A percentile compares a stretch with the other conserved stretches of the same genome.
Conservation (phyloP, 2,329 filamentous ascomycete genomes). For the Conoideocrella luteorostrata region DNA sequence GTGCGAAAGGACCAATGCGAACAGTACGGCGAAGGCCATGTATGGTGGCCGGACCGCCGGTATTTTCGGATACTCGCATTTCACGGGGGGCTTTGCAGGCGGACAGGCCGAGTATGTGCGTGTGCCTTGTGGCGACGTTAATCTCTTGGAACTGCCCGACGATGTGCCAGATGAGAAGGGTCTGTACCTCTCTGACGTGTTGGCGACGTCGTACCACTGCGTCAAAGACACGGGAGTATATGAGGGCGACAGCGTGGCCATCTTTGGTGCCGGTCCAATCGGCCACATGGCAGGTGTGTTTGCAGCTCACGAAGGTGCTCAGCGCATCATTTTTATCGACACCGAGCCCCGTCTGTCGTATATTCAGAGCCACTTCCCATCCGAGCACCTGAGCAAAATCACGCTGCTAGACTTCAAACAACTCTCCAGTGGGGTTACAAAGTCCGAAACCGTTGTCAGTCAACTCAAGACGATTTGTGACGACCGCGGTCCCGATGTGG, state of each 20-base stretch:
- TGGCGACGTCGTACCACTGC: constrained; percentile 72
- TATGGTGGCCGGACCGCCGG: constrained; percentile 73
- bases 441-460: constrained; percentile 57
- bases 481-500: constrained; percentile 67
- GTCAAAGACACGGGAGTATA: constrained; percentile 82
- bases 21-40: constrained; percentile 64
- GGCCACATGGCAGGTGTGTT: constrained; percentile 80
- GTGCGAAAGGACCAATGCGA: constrained; percentile 74
- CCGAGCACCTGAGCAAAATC: constrained; percentile 43
- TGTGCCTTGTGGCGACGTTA: constrained; percentile 74
- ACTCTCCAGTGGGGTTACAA: constrained; percentile 51
- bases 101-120: constrained; percentile 84
- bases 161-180: constrained; percentile 79
- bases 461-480: constrained; percentile 68
- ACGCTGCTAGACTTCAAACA: constrained; percentile 63
- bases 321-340: constrained; percentile 73
- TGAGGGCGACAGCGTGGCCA: constrained; percentile 67
- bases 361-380: constrained; percentile 55
- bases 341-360: constrained; percentile 63
- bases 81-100: constrained; percentile 81
- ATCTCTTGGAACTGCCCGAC: constrained; percentile 72
- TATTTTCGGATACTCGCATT: constrained; percentile 68
- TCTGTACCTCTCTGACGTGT: constrained; percentile 74
- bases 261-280: constrained; percentile 82
- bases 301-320: constrained; percentile 66